phyloP scores from a whole-genome alignment of 345 rosid genomes.

The Bretschneidera sinensis region DNA sequence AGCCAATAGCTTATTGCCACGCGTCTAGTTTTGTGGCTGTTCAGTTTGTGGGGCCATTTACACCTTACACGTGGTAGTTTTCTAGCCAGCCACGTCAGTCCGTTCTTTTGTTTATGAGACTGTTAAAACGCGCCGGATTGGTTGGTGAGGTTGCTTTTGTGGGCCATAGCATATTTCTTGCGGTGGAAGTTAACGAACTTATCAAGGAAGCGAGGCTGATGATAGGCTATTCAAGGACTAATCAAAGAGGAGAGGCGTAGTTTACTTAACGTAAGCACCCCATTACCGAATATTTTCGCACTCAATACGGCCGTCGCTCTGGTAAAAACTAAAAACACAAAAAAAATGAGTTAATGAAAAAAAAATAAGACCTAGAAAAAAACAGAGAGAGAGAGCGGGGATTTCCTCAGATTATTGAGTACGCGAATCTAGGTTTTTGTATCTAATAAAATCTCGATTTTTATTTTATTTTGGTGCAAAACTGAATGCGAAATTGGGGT shows the following conservation, averaged over 20 bases:
- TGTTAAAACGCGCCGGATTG: background rate
- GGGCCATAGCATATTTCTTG: background rate
- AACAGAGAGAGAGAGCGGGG: background rate
- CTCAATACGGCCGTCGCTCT: background rate
- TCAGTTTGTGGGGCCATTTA: background rate
- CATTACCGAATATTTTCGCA: background rate
- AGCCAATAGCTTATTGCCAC: constrained; percentile 16
- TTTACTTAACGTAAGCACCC: background rate
- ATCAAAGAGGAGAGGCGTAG: background rate
- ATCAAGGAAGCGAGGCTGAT: background rate
- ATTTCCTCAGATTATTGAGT: no score
- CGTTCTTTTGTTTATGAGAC: background rate
- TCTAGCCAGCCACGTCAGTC: constrained; percentile 4
- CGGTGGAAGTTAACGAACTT: background rate
- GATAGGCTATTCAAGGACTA: background rate
- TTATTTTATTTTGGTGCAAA: no score
- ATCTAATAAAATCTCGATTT: background rate
- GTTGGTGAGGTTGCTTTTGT: background rate
- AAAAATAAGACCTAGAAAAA: no score
- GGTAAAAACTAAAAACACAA: background rate
- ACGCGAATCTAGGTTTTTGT: background rate
- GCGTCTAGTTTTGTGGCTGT: constrained; percentile 4
- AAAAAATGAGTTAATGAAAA: no score
- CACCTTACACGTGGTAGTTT: background rate
- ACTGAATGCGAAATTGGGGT: background rate